Evolutionary conservation across 345 rosid genomes (phyloP), one percentile per base, ranked within the genome.

Genomic region (Litchi chinensis): DNA sequence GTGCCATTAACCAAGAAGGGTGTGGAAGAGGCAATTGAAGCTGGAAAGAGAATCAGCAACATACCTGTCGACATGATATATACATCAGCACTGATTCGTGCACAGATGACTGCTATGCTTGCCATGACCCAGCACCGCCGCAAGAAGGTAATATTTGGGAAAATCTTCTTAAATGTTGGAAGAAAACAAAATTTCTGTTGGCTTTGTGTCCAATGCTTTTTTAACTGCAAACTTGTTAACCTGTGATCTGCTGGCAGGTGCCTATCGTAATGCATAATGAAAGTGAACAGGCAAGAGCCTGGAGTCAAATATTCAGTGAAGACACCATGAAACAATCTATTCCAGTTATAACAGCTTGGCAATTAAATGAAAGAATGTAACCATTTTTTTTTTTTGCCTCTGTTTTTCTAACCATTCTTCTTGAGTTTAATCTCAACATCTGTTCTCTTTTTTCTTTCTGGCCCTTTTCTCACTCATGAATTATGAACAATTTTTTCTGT

Each of bases 31-130:
- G 99, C 99, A 76, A 90, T 93, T 87, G 97, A 96, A 87, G 99
- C 99, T 18, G 99, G 99, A 75, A 93, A 88, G 88, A 88, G 97
- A 85, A 94, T 96, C 75, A 90, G 99, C 80, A 94, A 88, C 84
- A 96, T 96, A 79, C 99, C 99, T 60, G 88, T 96, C 2, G 98
- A 96, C 90, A 85, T 90, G 91, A 96, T 96, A 79, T 96, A 85
- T 67, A 94, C 99, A 5, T 96, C 98, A 0, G 88, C 98, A 56
- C 82, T 97, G 48, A 94, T 97, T 77, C 98, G 98, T 82, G 98
- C 99, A 10, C 98, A 97, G 80, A 96, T 94, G 98, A 96, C 99
- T 3, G 99, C 98, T 5, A 92, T 94, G 98, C 97, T 94, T 82
- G 99, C 99, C 40, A 96, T 96, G 98, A 94, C 92, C 52, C 97